These are phyloP conservation scores for Nitzschia inconspicua DNA, from an alignment of 108 stramenopile species.

Conservation along the genomic window DNA sequence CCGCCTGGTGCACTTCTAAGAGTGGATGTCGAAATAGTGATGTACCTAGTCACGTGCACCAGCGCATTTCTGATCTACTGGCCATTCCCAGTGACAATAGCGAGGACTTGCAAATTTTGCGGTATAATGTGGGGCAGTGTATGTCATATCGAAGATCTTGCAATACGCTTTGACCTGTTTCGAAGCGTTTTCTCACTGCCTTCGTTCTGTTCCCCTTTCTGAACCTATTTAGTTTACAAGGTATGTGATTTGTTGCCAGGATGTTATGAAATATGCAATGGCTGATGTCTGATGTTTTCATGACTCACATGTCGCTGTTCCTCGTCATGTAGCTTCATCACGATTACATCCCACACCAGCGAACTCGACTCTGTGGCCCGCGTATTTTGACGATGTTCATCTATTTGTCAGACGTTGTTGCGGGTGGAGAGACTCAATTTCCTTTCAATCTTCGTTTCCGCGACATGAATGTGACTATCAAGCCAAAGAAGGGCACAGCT, in stretches of 20 bases:
- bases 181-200: not conserved
- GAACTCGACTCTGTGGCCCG: conserved; percentile 43
- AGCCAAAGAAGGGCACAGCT: conserved; percentile 25
- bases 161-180: not conserved
- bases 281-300: not conserved
- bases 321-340: conserved; percentile 48
- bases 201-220: not conserved
- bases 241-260: not conserved
- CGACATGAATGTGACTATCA: conserved; percentile 30
- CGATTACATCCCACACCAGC: conserved; percentile 11
- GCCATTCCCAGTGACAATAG: conserved; percentile 41
- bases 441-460: conserved; percentile 58
- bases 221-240: not conserved
- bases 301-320: conserved; percentile 22
- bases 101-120: conserved; percentile 58
- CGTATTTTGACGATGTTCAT: conserved; percentile 75
- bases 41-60: conserved; percentile 26
- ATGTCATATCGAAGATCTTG: not conserved
- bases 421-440: conserved; percentile 56
- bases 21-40: conserved; percentile 44
- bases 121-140: conserved; percentile 54
- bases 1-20: conserved; percentile 68
- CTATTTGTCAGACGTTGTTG: conserved; percentile 71
- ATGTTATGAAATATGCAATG: not conserved
- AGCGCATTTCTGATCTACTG: conserved; percentile 56